Evolutionary conservation across 176 grass and related monocot species (phyloP).

Genomic region (Dendrocalamus sinicus): DNA sequence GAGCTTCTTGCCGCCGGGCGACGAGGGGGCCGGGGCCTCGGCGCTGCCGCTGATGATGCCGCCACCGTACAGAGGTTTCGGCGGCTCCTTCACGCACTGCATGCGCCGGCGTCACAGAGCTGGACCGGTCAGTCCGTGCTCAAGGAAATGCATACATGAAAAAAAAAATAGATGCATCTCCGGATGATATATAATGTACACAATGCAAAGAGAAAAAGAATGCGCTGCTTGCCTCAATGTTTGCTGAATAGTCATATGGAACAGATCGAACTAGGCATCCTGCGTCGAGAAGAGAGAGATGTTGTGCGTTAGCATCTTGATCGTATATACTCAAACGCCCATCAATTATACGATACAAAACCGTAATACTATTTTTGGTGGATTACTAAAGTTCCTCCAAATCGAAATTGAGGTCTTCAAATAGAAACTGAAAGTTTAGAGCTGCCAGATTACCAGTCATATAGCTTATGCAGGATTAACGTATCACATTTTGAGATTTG

Average conservation of each 20-base stretch:
- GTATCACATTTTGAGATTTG: not conserved
- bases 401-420: not conserved
- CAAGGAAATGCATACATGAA: not conserved
- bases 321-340: not conserved
- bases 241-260: conserved; percentile 73
- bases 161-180: not conserved
- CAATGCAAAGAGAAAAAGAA: not conserved
- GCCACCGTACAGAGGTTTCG: conserved; percentile 61
- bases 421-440: not conserved
- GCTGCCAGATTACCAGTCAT: not conserved
- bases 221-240: conserved; percentile 48
- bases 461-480: not conserved
- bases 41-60: conserved; percentile 54
- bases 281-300: not conserved
- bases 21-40: not conserved
- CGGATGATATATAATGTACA: not conserved
- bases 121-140: not conserved
- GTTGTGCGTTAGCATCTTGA: conserved; percentile 21
- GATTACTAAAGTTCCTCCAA: not conserved
- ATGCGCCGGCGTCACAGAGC: not conserved
- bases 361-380: not conserved
- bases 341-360: not conserved
- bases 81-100: conserved; percentile 63
- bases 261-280: conserved; percentile 49
- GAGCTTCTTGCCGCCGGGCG: conserved; percentile 40